Evolutionary conservation across 169 alveolate genomes (phyloP).

Genomic region (Plasmodium gonderi): DNA sequence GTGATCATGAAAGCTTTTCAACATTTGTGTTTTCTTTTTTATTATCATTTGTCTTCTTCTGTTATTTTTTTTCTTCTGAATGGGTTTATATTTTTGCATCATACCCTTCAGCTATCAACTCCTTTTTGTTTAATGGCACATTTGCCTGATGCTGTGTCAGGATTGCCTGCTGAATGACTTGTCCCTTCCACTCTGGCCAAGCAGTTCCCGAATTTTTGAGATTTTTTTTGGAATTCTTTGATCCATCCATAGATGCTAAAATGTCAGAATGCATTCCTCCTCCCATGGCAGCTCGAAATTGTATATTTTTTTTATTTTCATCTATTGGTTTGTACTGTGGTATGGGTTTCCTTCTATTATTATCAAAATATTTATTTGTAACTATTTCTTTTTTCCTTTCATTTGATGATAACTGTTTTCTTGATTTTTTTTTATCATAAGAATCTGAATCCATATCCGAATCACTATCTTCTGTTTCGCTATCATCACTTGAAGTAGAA

Average conservation of each 20-base stretch:
- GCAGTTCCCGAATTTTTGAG: constrained; percentile 87
- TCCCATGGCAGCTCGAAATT: constrained; percentile 87
- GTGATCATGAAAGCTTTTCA: too few species aligned
- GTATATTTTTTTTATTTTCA: constrained; percentile 81
- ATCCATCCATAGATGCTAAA: constrained; percentile 85
- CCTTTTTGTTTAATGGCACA: constrained; percentile 89
- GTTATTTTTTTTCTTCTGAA: not conserved
- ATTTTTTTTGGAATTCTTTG: constrained; percentile 65
- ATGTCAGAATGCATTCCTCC: constrained; percentile 92
- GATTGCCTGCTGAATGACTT: constrained; percentile 91
- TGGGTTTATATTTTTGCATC: constrained; percentile 88
- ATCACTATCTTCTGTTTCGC: constrained; percentile 76
- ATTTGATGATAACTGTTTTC: constrained; percentile 65
- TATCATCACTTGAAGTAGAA: constrained; percentile 84
- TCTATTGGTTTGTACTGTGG: constrained; percentile 89
- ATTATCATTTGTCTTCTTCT: not conserved
- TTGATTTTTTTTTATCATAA: constrained; percentile 18
- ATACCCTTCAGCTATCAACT: constrained; percentile 91
- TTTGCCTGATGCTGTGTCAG: constrained; percentile 91
- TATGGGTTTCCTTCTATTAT: constrained; percentile 59
- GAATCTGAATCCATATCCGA: constrained; percentile 79
- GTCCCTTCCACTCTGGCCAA: constrained; percentile 95
- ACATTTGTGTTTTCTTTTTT: constrained; percentile 2
- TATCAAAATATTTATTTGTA: constrained; percentile 53
- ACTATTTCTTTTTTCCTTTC: constrained; percentile 64